These are phyloP conservation scores for Teunomyces funiuensis DNA, from an alignment of 805 yeast species.

Conservation along the genomic window DNA sequence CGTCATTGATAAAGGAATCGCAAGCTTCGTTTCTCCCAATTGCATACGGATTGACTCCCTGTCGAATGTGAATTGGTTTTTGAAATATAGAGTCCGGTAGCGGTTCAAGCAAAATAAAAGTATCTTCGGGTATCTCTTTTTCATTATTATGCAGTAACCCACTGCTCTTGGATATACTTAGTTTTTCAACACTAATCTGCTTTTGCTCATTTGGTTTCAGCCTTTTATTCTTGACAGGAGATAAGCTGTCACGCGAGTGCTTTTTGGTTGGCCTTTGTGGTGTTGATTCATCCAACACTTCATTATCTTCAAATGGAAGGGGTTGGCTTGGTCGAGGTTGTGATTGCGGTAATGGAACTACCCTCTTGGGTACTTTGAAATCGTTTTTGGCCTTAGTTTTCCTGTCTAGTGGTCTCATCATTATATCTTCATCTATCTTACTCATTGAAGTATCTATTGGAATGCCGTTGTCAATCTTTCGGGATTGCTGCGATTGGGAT, in stretches of 20 bases:
- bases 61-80: slow-evolving; percentile 58
- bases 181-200: not conserved
- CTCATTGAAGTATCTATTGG: slow-evolving; percentile 36
- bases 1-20: slow-evolving; percentile 64
- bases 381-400: slow-evolving; percentile 27
- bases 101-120: slow-evolving; percentile 49
- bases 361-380: slow-evolving; percentile 44
- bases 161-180: not conserved
- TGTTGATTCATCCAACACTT: slow-evolving; percentile 15
- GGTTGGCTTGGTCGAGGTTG: slow-evolving; percentile 22
- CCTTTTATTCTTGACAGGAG: slow-evolving; percentile 6
- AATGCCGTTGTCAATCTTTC: slow-evolving; percentile 42
- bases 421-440: slow-evolving; percentile 42
- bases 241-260: slow-evolving; percentile 4
- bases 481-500: slow-evolving; percentile 65
- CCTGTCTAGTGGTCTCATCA: slow-evolving; percentile 41
- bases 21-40: slow-evolving; percentile 73
- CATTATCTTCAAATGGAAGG: slow-evolving; percentile 16
- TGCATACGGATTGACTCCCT: slow-evolving; percentile 63
- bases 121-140: slow-evolving; percentile 47
- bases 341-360: slow-evolving; percentile 43
- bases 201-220: slow-evolving; percentile 8
- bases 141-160: not conserved
- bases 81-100: slow-evolving; percentile 39
- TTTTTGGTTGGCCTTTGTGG: not conserved